Base-by-base conservation (phyloP, 2,329 filamentous ascomycete species). In the Xylariomycetidae sp. region DNA sequence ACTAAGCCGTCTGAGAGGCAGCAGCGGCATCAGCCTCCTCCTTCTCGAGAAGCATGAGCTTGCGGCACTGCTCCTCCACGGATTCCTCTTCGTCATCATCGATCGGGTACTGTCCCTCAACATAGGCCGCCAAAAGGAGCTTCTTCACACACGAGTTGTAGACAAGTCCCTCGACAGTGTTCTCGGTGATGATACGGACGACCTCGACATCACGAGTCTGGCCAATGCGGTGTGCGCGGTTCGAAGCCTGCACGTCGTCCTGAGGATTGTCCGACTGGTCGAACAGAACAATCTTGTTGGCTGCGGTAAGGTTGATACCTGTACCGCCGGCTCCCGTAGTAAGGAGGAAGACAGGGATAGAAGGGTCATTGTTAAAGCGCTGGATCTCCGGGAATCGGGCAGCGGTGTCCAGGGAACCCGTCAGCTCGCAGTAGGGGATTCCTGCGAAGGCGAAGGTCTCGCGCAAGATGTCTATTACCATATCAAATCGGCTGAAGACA, bases 181-280 rank as follows among this genome's bases (percentile, higher is more conserved):
- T 77, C 36, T 72, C 74, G 0, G 85, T 85, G 34, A 98, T 83
- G 1, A 98, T 72, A 18, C 88, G 73, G 25, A 95, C 80, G 25
- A 98, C 85, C 56, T 98, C 90, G 2, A 98, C 92, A 22, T 90
- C 84, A 12, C 86, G 72, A 18, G 77, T 89, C 66, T 98, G 92
- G 0, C 92, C 92, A 7, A 98, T 86, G 11, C 92, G 83, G 62
- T 98, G 92, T 0, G 92, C 92, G 13, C 92, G 82, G 58, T 98
- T 97, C 67, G 97, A 92, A 0, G 92, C 92, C 59, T 98, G 92
- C n/a, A 95, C 81, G 55, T 98, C 92, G 48, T 97, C 90, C 56
- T 98, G 92, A 0, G 92, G 92, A 50, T 98, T 98, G 65, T 96
- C 95, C n/a, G 82, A 87, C 44, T 85, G 85, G 61, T 98, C 92